These are phyloP conservation scores for Rhodofomes roseus DNA, from an alignment of 1,284 basidiomycete genomes.

Conservation along the genomic window DNA sequence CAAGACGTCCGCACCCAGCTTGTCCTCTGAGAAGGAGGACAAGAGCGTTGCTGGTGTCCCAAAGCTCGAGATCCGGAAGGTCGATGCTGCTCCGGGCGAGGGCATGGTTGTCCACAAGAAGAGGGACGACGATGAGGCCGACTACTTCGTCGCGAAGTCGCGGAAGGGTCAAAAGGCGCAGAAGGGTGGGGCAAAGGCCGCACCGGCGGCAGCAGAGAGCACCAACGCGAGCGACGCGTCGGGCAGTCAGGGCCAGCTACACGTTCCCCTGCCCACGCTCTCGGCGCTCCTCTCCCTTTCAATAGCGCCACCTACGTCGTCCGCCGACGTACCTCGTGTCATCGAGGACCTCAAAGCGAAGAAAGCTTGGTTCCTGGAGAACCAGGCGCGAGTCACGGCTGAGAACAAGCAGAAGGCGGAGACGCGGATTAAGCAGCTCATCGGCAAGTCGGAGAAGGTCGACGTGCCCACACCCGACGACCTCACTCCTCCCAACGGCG, in stretches of 20 bases:
- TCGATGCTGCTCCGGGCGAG: constrained; percentile 66
- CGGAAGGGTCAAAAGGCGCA: constrained; percentile 70
- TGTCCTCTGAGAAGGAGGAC: constrained; percentile 31
- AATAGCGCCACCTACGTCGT: constrained; percentile 84
- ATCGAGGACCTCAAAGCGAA: constrained; percentile 92
- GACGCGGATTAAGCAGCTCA: constrained; percentile 73
- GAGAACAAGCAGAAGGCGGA: constrained; percentile 80
- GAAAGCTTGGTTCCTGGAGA: constrained; percentile 90
- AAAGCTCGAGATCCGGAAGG: constrained; percentile 81
- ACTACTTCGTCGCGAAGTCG: constrained; percentile 79
- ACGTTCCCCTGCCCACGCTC: constrained; percentile 85
- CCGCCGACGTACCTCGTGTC: constrained; percentile 78
- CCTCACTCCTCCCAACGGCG: constrained; percentile 38
- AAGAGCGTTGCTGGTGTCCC: constrained; percentile 67
- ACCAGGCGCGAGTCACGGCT: constrained; percentile 63
- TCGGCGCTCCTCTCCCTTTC: constrained; percentile 85
- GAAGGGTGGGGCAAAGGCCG: constrained; percentile 48
- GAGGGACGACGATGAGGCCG: constrained; percentile 81
- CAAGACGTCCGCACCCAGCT: constrained; percentile 51
- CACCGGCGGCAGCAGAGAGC: constrained; percentile 36
- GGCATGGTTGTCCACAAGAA: constrained; percentile 88
- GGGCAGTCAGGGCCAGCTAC: constrained; percentile 44
- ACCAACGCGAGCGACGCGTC: constrained; percentile 28
- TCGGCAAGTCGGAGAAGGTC: constrained; percentile 39
- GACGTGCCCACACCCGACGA: constrained; percentile 36